Evolutionary conservation across 1,284 basidiomycete species (phyloP).

Genomic region (Sporisorium sorghi): DNA sequence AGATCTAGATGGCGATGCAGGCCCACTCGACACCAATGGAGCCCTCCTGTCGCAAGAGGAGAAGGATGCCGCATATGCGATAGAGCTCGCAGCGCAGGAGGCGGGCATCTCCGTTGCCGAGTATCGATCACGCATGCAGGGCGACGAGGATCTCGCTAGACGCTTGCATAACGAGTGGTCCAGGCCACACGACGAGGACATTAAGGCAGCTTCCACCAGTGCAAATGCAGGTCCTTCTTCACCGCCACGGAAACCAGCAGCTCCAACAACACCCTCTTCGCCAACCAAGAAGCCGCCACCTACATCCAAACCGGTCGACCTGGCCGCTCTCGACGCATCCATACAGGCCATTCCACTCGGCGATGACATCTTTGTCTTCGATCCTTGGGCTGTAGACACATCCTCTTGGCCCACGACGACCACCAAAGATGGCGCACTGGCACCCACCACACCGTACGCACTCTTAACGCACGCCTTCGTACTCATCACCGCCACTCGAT

Average conservation of each 20-base stretch:
- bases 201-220: neutral
- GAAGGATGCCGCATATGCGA: slow-evolving; percentile 41
- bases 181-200: slow-evolving; percentile 2
- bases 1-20: neutral
- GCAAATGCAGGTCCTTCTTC: neutral
- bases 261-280: slow-evolving; percentile 2
- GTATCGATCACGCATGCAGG: slow-evolving; percentile 23
- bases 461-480: slow-evolving; percentile 83
- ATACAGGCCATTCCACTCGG: slow-evolving; percentile 60
- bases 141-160: slow-evolving; percentile 48
- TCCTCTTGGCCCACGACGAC: slow-evolving; percentile 52
- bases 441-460: slow-evolving; percentile 77
- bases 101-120: slow-evolving; percentile 22
- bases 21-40: neutral
- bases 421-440: slow-evolving; percentile 20
- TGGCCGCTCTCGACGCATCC: slow-evolving; percentile 49
- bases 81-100: slow-evolving; percentile 43
- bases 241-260: neutral
- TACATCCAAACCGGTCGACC: slow-evolving; percentile 29
- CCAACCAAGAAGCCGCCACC: slow-evolving; percentile 9
- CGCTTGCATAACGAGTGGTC: slow-evolving; percentile 44
- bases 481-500: slow-evolving; percentile 80
- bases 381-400: slow-evolving; percentile 54
- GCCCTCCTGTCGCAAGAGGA: slow-evolving; percentile 18
- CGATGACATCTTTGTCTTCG: slow-evolving; percentile 67